Base-by-base conservation (phyloP, 495 filamentous ascomycete species). In the Podospora sp. region DNA sequence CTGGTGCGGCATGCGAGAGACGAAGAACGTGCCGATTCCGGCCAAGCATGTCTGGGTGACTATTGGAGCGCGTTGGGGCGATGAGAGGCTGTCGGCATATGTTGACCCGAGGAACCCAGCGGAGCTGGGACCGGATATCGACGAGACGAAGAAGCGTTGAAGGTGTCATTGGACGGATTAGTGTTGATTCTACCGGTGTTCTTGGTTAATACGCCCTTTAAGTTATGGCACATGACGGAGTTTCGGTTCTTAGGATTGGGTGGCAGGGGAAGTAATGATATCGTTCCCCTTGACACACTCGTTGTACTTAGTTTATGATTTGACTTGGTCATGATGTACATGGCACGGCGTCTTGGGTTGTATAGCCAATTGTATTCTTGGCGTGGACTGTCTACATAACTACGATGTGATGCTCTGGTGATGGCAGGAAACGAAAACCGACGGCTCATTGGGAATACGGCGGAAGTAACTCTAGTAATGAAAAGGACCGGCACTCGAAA, bases 11-110 rank as follows among this genome's bases (percentile, higher is more conserved):
- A 75, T 82, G 27, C 83, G 89, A 63, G 89, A 92, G 78, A 83
- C 84, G n/a, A 80, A 83, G 46, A 82, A 84, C 55, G 83, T 85
- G 12, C 87, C 84, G 56, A 76, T 77, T 14, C 84, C 83, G 0
- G 78, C 81, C 55, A 94, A 93, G 78, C 87, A 90, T 62, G 91
- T 93, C 20, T 95, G 92, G 92, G 91, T 91, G 4, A 92, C 88
- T 0, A 90, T 95, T 46, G 92, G 92, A 4, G 90, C 91, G 9
- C 85, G 86, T 57, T 86, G 87, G 68, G 92, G 91, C 2, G 92
- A 96, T 79, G 83, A 79, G 61, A 74, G 84, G 29, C 71, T 80
- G 64, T 80, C 79, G 16, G 79, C 81, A n/a, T 74, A 79, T 60
- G 82, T 87, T 50, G 83, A 87, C 67, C 85, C 84, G 25, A 75